phyloP scores from a whole-genome alignment of 805 yeast species.

The Candida ipomoeae region DNA sequence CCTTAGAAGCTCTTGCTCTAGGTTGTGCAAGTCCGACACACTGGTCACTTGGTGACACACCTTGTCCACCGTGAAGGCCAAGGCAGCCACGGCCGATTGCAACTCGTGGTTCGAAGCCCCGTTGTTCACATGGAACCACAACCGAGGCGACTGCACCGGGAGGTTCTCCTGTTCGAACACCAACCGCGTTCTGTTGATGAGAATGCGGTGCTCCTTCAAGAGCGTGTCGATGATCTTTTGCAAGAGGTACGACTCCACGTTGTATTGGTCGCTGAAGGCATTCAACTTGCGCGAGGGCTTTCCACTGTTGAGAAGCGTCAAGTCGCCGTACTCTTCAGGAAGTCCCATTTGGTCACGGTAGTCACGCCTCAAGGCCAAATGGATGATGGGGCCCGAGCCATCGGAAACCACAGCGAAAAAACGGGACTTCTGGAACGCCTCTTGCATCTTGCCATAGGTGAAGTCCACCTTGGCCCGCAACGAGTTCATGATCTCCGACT shows the following conservation, averaged over 20 bases:
- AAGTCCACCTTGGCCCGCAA: constrained; percentile 40
- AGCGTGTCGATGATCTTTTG: constrained; percentile 62
- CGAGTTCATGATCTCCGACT: constrained; percentile 27
- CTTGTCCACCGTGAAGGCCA: constrained; percentile 20
- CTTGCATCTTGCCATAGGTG: constrained; percentile 39
- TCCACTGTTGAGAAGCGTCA: constrained; percentile 40
- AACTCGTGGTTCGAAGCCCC: constrained; percentile 29
- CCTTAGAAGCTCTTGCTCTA: constrained; percentile 22
- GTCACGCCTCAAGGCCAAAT: constrained; percentile 52
- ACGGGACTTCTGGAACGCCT: constrained; percentile 30
- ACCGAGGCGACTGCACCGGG: constrained; percentile 33
- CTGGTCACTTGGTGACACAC: constrained; percentile 22
- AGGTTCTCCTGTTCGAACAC: constrained; percentile 57
- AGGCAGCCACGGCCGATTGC: constrained; percentile 19
- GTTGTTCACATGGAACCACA: constrained; percentile 29
- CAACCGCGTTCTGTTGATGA: constrained; percentile 60
- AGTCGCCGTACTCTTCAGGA: constrained; percentile 50
- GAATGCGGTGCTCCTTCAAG: constrained; percentile 47
- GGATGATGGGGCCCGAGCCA: constrained; percentile 62
- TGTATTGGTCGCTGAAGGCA: constrained; percentile 40
- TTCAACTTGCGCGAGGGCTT: constrained; percentile 40
- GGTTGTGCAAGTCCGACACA: constrained; percentile 23
- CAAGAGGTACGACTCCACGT: constrained; percentile 56
- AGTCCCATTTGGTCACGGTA: constrained; percentile 42
- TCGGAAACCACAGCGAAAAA: constrained; percentile 53